phyloP scores from a whole-genome alignment of 345 rosid genomes.

The Ceriops decandra region DNA sequence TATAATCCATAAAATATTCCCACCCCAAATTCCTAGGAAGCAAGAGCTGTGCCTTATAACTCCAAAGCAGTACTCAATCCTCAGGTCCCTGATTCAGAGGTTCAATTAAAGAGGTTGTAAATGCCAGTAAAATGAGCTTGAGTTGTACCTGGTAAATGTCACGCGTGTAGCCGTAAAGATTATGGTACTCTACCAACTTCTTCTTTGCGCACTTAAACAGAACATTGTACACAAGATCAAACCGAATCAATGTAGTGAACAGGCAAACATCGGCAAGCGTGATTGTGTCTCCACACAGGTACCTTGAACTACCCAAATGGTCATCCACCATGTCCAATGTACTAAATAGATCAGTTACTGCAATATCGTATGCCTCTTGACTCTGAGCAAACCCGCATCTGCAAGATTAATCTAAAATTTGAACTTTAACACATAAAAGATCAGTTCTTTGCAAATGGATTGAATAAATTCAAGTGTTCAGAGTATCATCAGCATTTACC shows the following conservation, averaged over 20 bases:
- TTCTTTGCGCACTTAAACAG: slow-evolving; percentile 82
- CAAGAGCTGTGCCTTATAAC: no score
- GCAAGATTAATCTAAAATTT: slow-evolving; percentile 2
- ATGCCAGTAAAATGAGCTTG: background rate
- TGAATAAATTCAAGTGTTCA: no score
- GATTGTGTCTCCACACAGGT: slow-evolving; percentile 66
- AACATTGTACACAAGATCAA: slow-evolving; percentile 70
- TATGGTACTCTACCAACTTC: slow-evolving; percentile 66
- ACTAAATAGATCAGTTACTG: slow-evolving; percentile 55
- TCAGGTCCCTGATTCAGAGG: background rate
- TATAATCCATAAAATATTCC: no score
- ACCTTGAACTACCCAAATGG: slow-evolving; percentile 49
- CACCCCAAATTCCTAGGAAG: no score
- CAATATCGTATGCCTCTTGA: slow-evolving; percentile 72
- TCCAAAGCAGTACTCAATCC: no score
- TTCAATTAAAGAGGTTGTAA: background rate
- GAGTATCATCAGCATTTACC: slow-evolving; percentile 27
- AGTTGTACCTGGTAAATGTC: slow-evolving; percentile 74
- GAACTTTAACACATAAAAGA: no score
- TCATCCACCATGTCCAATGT: slow-evolving; percentile 58
- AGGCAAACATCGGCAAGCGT: slow-evolving; percentile 73
- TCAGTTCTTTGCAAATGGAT: no score
- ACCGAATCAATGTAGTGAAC: slow-evolving; percentile 79
- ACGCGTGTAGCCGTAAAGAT: slow-evolving; percentile 60
- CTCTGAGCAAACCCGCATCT: slow-evolving; percentile 93